Evolutionary conservation across 768 basidiomycete genomes (phyloP), one percentile per base, ranked within the genome.

Genomic region (Suillus clintonianus): DNA sequence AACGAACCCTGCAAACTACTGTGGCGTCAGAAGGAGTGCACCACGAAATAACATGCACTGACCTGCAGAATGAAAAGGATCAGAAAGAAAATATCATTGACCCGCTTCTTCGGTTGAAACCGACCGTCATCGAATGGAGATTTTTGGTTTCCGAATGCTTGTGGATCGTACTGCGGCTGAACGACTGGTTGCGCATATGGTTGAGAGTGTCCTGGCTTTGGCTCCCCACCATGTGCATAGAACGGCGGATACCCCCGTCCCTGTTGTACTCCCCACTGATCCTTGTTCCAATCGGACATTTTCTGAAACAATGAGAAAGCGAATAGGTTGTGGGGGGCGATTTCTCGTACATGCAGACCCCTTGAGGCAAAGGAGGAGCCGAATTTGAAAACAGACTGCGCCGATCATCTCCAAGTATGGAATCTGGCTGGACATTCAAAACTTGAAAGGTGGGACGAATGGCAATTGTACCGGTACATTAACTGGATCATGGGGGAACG

Each of bases 41-140:
- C 34, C 34, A 22, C 37, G 42, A 59, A 22, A 47, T 30, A 32
- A 27, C 30, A 10, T 19, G 17, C 19, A 63, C 76, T 42, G 61
- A 92, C 88, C 77, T 90, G 86, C 1, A 87, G 77, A n/a, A 94
- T 73, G 77, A 91, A 94, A 41, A 93, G 71, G 8, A 91, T 70
- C 15, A 92, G 78, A 72, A 91, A 86, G 58, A 91, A 78, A 3
- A 87, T 86, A 74, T 94, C 92, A 62, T 92, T 91, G 37, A 92
- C 77, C 64, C 78, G 82, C 69, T 85, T 89, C 78, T 87, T 89
- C 17, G 85, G 86, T 69, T 83, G 84, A 78, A 89, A 89, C 24
- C 89, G 77, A n/a, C 83, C 86, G 32, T 83, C 82, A 53, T 85
- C 83, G 70, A 83, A 88, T 5, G 87, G 86, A 11, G 80, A 76